phyloP scores from a whole-genome alignment of 2,329 filamentous ascomycete genomes.

The Cercospora sp. region DNA sequence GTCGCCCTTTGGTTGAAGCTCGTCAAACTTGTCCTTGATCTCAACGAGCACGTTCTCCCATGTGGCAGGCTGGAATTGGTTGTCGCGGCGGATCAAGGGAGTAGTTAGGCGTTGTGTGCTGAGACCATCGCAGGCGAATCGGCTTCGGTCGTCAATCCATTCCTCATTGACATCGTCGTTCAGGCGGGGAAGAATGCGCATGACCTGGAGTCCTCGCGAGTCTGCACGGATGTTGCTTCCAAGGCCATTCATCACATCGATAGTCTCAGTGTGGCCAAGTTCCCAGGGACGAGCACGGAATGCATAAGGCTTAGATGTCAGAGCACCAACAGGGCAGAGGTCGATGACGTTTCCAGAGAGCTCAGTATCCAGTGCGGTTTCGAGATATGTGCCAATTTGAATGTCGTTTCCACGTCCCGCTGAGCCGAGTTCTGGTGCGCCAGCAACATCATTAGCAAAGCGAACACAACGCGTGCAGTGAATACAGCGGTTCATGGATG shows the following conservation, averaged over 20 bases:
- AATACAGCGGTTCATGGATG: conserved; percentile 99
- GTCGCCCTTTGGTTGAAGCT: conserved; percentile 78
- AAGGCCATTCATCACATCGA: conserved; percentile 89
- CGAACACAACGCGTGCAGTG: conserved; percentile 98
- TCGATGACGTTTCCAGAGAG: conserved; percentile 97
- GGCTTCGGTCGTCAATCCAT: conserved; percentile 98
- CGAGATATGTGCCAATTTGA: conserved; percentile 97
- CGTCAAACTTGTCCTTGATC: conserved; percentile 76
- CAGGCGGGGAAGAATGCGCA: conserved; percentile 87
- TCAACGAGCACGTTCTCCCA: conserved; percentile 96
- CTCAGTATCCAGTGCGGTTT: conserved; percentile 90
- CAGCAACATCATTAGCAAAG: conserved; percentile 96
- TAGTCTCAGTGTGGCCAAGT: conserved; percentile 90
- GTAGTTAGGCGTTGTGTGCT: conserved; percentile 95
- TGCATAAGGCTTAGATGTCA: conserved; percentile 96
- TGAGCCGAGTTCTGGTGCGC: conserved; percentile 91
- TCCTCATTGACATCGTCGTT: conserved; percentile 99
- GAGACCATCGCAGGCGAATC: conserved; percentile 93
- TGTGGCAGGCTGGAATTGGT: conserved; percentile 86
- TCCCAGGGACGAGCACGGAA: conserved; percentile 98
- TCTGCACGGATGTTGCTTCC: conserved; percentile 95
- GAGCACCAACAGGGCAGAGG: conserved; percentile 92
- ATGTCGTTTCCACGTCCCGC: conserved; percentile 94
- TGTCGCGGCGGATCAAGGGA: conserved; percentile 81
- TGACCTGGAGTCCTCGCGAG: conserved; percentile 89